Evolutionary conservation across 163 green algal species (phyloP), one percentile per base, ranked within the genome.

Genomic region (Chlamydomonas reinhardtii): DNA sequence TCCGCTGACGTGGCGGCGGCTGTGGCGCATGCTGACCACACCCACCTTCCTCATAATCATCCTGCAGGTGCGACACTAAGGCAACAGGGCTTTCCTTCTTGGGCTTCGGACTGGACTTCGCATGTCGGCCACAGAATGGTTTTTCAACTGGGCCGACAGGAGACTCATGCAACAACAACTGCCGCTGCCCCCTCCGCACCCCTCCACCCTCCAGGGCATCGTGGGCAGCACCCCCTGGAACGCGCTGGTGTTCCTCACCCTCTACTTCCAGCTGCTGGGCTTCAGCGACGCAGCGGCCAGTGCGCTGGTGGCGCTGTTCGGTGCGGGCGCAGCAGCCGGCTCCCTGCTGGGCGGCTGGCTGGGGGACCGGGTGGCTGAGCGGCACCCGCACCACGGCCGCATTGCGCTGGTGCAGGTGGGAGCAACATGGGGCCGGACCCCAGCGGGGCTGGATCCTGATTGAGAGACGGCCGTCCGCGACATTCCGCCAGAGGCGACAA

Each of bases 201-300:
- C 56, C 61, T 61, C 43, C 48, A 56, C 11, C 48, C 48, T 19
- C 43, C 94, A 98, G 92, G 96, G 96, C 64, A 95, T 98, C 64
- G 91, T 98, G 11, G 96, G 96, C 66, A 94, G 85, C 75, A 94
- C 94, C 4, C 96, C 96, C 43, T 98, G 96, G 96, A 91, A 95
- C 54, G 96, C 95, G 19, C 94, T 98, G 91, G 92, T 93, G 4
- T 96, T 96, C 85, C 94, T 97, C 85, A 97, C 95, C 0, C 83
- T 97, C 6, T 98, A 93, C 89, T 85, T 98, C 79, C 88, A 96
- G 88, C 82, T 95, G 34, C 88, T 95, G 54, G 94, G 93, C 22
- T 96, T 96, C 79, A 83, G 69, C 25, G 90, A 96, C 84, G 77
- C 88, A 31, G 61, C 89, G 31, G 89, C 94, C 32, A 82, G 70